phyloP scores from a whole-genome alignment of 163 green algal genomes.

The Prototheca stagnorum region DNA sequence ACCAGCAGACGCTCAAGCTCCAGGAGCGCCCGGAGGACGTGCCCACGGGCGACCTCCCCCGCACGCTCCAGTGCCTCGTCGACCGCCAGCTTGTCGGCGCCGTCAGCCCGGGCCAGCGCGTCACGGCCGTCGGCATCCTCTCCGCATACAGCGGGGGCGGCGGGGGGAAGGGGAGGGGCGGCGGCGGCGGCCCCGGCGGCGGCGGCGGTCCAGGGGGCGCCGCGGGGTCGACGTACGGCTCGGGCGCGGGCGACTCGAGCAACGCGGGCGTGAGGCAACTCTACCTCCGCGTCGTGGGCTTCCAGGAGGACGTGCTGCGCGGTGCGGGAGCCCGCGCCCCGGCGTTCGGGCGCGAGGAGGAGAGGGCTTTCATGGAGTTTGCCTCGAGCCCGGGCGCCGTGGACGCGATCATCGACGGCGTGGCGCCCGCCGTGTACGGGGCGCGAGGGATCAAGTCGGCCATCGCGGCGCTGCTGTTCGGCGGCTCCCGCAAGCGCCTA shows the following conservation, averaged over 20 bases:
- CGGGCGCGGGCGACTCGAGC: constrained; percentile 4
- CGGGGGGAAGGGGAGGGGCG: not conserved
- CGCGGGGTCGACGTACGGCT: not conserved
- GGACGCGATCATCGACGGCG: constrained; percentile 52
- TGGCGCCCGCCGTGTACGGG: constrained; percentile 89
- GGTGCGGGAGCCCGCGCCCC: constrained; percentile 22
- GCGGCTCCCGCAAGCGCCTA: constrained; percentile 77
- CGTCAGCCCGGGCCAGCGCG: constrained; percentile 73
- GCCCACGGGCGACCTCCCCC: constrained; percentile 85
- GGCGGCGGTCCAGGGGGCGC: not conserved
- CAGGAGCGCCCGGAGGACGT: constrained; percentile 90
- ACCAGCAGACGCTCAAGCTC: constrained; percentile 93
- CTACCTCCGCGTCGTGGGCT: constrained; percentile 64
- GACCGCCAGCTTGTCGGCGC: constrained; percentile 68
- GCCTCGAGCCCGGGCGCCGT: constrained; percentile 48
- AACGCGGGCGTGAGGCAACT: constrained; percentile 45
- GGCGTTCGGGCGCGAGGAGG: constrained; percentile 55
- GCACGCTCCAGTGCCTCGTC: constrained; percentile 63
- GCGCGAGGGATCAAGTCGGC: constrained; percentile 87
- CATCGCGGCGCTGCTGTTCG: constrained; percentile 89
- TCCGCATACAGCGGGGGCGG: constrained; percentile 50
- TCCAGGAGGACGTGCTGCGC: constrained; percentile 46
- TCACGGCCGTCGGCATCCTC: constrained; percentile 86
- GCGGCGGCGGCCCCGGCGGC: not conserved
- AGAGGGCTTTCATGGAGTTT: constrained; percentile 78